Percentiles rank a stretch among this genome's conserved stretches.
Conservation (phyloP, 345 rosid species). For the Aethionema arabicum region DNA sequence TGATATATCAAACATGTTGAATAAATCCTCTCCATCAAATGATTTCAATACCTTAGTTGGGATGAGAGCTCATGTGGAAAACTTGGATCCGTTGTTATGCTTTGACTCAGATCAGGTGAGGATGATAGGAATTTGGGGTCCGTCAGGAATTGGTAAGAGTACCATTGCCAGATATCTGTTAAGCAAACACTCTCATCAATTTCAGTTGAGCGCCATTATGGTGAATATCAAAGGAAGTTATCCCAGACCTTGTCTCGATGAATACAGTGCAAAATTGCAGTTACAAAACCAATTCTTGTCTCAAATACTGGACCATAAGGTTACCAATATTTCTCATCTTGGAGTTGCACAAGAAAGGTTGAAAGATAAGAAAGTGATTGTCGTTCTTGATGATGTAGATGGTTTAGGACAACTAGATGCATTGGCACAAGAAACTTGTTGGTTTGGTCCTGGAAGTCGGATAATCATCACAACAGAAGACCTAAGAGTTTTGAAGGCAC, state of each 20-base stretch:
- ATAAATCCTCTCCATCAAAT: not conserved
- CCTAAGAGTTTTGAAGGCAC: not conserved
- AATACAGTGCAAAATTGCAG: not conserved
- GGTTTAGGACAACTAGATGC: not conserved
- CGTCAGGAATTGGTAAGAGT: conserved; percentile 3
- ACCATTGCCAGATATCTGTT: not conserved
- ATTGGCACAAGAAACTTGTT: not conserved
- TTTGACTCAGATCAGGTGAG: not conserved
- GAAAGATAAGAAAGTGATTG: conserved; percentile 1
- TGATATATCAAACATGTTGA: not conserved
- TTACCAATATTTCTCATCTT: not conserved
- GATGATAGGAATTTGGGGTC: conserved; percentile 9
- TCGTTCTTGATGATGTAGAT: conserved; percentile 18
- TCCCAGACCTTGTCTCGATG: not conserved
- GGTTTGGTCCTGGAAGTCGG: conserved; percentile 21
- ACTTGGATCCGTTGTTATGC: not conserved
- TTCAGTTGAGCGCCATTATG: not conserved
- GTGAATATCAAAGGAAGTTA: not conserved
- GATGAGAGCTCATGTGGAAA: not conserved
- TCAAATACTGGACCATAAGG: not conserved
- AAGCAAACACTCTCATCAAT: not conserved
- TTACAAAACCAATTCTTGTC: not conserved
- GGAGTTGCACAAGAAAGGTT: conserved; percentile 6
- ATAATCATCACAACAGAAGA: conserved; percentile 3
- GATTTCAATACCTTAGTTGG: not conserved